Evolutionary conservation across 208 protist species (phyloP), one percentile per base, ranked within the genome.

Genomic region (Trypanosoma theileri): DNA sequence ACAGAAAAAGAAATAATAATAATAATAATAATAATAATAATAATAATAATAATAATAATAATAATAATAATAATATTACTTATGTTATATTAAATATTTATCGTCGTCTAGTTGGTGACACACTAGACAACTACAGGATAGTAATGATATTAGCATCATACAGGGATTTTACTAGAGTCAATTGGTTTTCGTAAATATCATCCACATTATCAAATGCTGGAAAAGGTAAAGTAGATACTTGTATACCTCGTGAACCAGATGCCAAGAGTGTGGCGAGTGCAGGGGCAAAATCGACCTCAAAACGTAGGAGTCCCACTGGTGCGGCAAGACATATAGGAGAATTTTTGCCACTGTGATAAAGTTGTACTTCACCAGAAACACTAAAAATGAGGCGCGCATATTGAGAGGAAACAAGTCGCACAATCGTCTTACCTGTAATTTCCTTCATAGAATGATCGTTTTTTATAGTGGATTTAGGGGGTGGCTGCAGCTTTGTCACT

Each of bases 251-350:
- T 10, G 72, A 75, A 51, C 77, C 73, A 16, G 57, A 59, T 1
- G 79, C 66, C 51, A 91, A 66, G 24, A 91, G 62, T 10, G 81
- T 85, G 2, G 85, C 85, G 14, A 91, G 71, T 41, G 85, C 85
- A 1, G 85, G 81, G 0, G 85, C 85, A 59, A 91, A 87, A 12
- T 84, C 85, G 8, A 51, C 64, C 66, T 91, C 85, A 56, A 91
- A 91, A 40, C 85, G 79, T 50, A 88, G 71, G 58, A 82, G 62
- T 51, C 67, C 79, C n/a, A 80, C 48, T 11, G 74, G 65, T 17
- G 50, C 68, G 6, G 61, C 73, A 10, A 87, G 77, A 54, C 81
- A 91, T 45, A 91, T 81, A 42, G 71, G 51, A 1, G 77, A 85
- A 62, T 88, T 91, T 3, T 48, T 44, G 1, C 81, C 81, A 41